Conservation (phyloP, 2,329 filamentous ascomycete genomes). For the Dactylonectria macrodidyma region DNA sequence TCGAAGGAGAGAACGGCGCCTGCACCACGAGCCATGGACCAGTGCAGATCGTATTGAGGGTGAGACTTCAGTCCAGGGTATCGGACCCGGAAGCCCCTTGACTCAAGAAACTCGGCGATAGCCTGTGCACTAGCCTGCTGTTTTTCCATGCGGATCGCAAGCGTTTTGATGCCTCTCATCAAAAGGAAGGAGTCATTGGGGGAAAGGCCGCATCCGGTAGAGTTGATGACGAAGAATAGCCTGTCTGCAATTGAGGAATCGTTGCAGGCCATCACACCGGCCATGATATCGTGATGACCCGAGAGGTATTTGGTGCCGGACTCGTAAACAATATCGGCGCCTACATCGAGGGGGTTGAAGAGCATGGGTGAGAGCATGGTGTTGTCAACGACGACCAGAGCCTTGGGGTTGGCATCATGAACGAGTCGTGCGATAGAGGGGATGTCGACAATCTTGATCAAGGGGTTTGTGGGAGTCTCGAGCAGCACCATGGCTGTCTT, state of each 20-base stretch:
- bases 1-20: conserved; percentile 97
- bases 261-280: conserved; percentile 94
- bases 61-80: conserved; percentile 96
- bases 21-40: conserved; percentile 93
- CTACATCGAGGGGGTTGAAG: conserved; percentile 92
- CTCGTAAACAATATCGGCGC: conserved; percentile 97
- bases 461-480: conserved; percentile 95
- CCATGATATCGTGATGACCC: conserved; percentile 99
- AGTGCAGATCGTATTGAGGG: conserved; percentile 96
- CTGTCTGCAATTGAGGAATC: conserved; percentile 85
- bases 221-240: conserved; percentile 97
- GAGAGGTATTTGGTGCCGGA: conserved; percentile 98
- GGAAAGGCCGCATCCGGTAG: conserved; percentile 92
- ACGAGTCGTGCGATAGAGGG: conserved; percentile 81
- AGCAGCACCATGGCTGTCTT: conserved; percentile 97
- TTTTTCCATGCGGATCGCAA: conserved; percentile 98
- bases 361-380: conserved; percentile 98
- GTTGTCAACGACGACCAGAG: conserved; percentile 95
- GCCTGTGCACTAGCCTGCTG: conserved; percentile 93
- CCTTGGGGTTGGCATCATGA: conserved; percentile 83
- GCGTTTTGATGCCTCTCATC: conserved; percentile 94
- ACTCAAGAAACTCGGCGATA: conserved; percentile 93
- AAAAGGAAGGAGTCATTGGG: conserved; percentile 97
- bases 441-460: conserved; percentile 98
- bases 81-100: conserved; percentile 92